These are phyloP conservation scores for Aphanoascus verrucosus DNA, from an alignment of 2,329 filamentous ascomycete species.

Conservation along the genomic window DNA sequence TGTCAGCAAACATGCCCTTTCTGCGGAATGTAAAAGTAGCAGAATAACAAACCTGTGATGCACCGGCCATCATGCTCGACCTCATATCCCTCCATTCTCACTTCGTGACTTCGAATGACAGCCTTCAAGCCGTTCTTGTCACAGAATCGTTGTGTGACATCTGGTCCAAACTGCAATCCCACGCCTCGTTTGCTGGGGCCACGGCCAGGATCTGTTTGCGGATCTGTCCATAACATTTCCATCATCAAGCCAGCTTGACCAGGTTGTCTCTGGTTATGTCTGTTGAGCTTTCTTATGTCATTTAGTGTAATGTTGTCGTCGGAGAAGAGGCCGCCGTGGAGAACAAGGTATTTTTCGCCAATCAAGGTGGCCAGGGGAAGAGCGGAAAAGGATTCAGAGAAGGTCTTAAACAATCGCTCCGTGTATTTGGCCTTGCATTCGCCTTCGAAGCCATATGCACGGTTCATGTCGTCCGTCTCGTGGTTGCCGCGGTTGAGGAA, in stretches of 20 bases:
- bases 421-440: constrained; percentile 98
- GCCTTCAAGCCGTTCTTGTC: constrained; percentile 91
- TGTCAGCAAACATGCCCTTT: neutral
- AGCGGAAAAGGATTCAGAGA: constrained; percentile 95
- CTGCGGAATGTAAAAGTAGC: neutral
- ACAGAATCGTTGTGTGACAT: constrained; percentile 92
- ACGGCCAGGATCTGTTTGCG: constrained; percentile 72
- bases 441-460: constrained; percentile 94
- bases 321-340: constrained; percentile 92
- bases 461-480: constrained; percentile 99
- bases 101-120: constrained; percentile 93
- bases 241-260: constrained; percentile 96
- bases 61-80: constrained; percentile 92
- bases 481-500: constrained; percentile 98
- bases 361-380: constrained; percentile 85
- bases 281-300: constrained; percentile 84
- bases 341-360: constrained; percentile 78
- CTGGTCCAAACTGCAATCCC: constrained; percentile 90
- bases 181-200: constrained; percentile 95
- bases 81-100: constrained; percentile 98
- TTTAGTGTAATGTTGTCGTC: constrained; percentile 83
- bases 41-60: constrained; percentile 61
- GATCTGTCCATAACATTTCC: constrained; percentile 99
- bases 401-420: constrained; percentile 89
- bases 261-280: constrained; percentile 82